Evolutionary conservation across 768 basidiomycete species (phyloP), one percentile per base, ranked within the genome.

Genomic region (Pisolithus microcarpus): DNA sequence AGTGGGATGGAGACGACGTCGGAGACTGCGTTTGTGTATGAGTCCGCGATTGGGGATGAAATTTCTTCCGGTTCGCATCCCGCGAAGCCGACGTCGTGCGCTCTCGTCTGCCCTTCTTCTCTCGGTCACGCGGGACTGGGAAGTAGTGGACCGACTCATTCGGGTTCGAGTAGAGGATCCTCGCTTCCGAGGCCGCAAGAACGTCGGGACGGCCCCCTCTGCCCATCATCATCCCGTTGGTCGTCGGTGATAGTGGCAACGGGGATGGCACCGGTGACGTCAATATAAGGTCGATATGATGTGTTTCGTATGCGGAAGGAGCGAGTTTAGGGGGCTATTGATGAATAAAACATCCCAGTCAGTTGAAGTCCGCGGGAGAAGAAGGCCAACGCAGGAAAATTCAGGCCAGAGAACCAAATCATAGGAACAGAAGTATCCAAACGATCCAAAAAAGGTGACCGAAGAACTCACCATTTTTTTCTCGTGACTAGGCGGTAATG

Each of bases 81-180:
- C 34, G 45, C n/a, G 45, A 46, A 46, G 30, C 31, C 11, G 31
- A 46, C 15, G 21, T 34, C 4, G 37, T 18, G 40, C 40, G 40
- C 9, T 34, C 38, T 18, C 21, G 31, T 26, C 31, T 46, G 5
- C 36, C 45, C 23, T 59, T 59, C 50, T 52, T 53, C n/a, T 36
- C 16, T 10, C 52, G 57, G 18, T 49, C 46, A 7, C 46, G 40
- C 6, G 55, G 53, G 8, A 53, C 47, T 3, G 61, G 61, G 13
- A 55, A 54, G 7, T 46, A 50, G 15, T 56, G 50, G 1, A 50
- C 43, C 6, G 58, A 52, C 9, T 54, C 57, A 31, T 60, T 49
- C 16, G 56, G 51, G 38, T 66, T 56, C 7, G 55, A 52, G 46
- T 60, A 58, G 36, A 57, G 23, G 15, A 59, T 43, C 23, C 58